These are phyloP conservation scores for Cryptomeria japonica DNA, from an alignment of 75 land plant species.

Conservation along the genomic window DNA sequence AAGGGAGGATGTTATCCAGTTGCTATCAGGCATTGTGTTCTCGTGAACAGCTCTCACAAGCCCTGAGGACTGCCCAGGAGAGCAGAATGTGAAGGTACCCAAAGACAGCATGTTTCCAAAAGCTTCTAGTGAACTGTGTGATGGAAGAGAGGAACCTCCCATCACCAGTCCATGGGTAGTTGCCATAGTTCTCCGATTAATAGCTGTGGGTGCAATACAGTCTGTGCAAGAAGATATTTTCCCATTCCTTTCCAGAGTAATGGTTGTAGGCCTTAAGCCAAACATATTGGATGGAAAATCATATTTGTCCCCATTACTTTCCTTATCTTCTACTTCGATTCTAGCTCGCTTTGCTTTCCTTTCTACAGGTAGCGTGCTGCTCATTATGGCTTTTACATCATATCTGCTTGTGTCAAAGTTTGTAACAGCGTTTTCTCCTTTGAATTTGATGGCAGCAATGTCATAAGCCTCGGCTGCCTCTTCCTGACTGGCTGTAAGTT, in stretches of 20 bases:
- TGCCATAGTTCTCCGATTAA: neutral
- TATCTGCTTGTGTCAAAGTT: slow-evolving; percentile 82
- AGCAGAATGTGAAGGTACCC: neutral
- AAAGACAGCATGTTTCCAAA: neutral
- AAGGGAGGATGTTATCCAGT: neutral
- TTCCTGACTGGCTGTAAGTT: slow-evolving; percentile 53
- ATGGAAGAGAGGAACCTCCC: neutral
- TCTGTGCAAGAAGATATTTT: neutral
- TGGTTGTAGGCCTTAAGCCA: neutral
- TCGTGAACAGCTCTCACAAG: neutral
- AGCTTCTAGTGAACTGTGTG: neutral
- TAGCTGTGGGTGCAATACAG: neutral
- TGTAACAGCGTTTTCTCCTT: slow-evolving; percentile 71
- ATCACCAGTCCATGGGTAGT: neutral
- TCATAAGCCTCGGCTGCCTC: slow-evolving; percentile 90
- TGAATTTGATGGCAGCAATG: slow-evolving; percentile 86
- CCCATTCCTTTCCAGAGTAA: neutral
- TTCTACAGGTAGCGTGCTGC: neutral
- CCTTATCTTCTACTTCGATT: neutral
- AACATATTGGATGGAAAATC: no score
- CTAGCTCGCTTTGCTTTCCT: neutral
- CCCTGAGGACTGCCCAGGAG: neutral
- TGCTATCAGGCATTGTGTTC: neutral
- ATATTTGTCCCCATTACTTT: no score
- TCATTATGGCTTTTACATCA: slow-evolving; percentile 55